A percentile compares a stretch with the other conserved stretches of the same genome.
phyloP scores from a whole-genome alignment of 345 rosid species.

The Punica granatum region DNA sequence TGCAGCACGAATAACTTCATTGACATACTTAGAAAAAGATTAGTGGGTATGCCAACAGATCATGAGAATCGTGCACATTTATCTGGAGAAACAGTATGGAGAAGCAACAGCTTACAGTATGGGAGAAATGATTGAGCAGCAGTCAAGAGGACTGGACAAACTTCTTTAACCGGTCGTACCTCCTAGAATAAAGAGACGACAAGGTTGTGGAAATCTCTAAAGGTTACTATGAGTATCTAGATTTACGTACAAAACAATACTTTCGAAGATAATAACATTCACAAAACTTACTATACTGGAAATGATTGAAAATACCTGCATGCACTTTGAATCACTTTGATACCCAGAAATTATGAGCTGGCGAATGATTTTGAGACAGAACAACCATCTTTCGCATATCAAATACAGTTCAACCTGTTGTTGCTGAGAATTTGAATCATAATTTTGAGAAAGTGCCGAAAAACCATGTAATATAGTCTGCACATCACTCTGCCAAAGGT shows the following conservation, averaged over 20 bases:
- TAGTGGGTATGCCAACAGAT: background rate
- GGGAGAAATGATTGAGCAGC: slow-evolving; percentile 80
- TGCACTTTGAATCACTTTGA: slow-evolving; percentile 71
- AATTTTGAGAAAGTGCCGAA: slow-evolving; percentile 50
- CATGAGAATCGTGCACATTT: background rate
- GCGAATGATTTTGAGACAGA: slow-evolving; percentile 81
- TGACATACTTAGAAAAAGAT: background rate
- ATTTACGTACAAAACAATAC: background rate
- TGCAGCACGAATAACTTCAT: background rate
- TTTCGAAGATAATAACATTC: background rate
- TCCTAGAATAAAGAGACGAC: slow-evolving; percentile 43
- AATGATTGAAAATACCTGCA: slow-evolving; percentile 44
- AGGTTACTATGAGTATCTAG: background rate
- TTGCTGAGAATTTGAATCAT: slow-evolving; percentile 45
- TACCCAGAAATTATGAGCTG: slow-evolving; percentile 80
- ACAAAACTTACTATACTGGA: background rate
- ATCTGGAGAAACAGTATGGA: no score
- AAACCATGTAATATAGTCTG: slow-evolving; percentile 75
- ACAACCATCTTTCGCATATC: slow-evolving; percentile 88
- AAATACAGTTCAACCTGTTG: slow-evolving; percentile 76
- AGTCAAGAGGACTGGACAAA: slow-evolving; percentile 69
- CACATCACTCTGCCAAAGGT: slow-evolving; percentile 92
- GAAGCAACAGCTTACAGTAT: slow-evolving; percentile 53
- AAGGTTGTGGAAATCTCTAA: slow-evolving; percentile 4
- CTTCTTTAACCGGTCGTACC: slow-evolving; percentile 81